Conservation (phyloP, 352 stramenopile genomes). For the Pythium monospermum region DNA sequence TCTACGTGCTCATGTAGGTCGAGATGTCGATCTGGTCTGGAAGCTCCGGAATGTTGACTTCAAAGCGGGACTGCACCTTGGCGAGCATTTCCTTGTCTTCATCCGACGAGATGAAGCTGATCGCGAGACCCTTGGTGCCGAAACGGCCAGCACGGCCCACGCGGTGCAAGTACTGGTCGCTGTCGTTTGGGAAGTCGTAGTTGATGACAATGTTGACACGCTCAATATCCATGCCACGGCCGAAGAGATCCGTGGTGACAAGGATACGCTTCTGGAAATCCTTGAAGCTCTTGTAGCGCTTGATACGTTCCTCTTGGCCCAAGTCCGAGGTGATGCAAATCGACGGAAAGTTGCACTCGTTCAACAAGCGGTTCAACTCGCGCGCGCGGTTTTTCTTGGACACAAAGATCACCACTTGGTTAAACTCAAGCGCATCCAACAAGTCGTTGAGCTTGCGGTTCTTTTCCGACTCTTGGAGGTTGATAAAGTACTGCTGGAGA, state of each 20-base stretch:
- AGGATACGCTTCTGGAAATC: slow-evolving; percentile 99
- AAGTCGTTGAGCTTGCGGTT: slow-evolving; percentile 99
- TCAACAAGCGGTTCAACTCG: slow-evolving; percentile 97
- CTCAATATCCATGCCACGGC: slow-evolving; percentile 99
- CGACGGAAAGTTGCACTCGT: slow-evolving; percentile 99
- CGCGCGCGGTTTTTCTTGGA: slow-evolving; percentile 96
- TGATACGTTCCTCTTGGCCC: slow-evolving; percentile 97
- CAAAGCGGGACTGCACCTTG: slow-evolving; percentile 98
- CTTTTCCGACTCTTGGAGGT: slow-evolving; percentile 98
- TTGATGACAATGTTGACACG: slow-evolving; percentile 99
- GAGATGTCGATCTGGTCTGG: slow-evolving; percentile 99
- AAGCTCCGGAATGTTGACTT: slow-evolving; percentile 99
- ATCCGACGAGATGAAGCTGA: slow-evolving; percentile 99
- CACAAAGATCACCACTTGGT: slow-evolving; percentile 99
- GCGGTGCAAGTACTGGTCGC: slow-evolving; percentile 99
- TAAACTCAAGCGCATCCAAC: slow-evolving; percentile 99
- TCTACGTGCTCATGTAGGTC: slow-evolving; percentile 95
- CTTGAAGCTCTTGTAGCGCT: slow-evolving; percentile 99
- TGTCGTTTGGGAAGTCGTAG: slow-evolving; percentile 99
- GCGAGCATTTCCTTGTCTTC: slow-evolving; percentile 97
- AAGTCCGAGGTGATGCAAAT: slow-evolving; percentile 99
- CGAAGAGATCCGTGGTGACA: slow-evolving; percentile 99
- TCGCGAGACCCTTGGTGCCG: slow-evolving; percentile 99
- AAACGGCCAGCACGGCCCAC: slow-evolving; percentile 98
- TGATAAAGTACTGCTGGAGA: slow-evolving; percentile 99